Percentiles rank a stretch among this genome's conserved stretches.
phyloP scores from a whole-genome alignment of 805 yeast species.

The Monosporozyma siamensis region DNA sequence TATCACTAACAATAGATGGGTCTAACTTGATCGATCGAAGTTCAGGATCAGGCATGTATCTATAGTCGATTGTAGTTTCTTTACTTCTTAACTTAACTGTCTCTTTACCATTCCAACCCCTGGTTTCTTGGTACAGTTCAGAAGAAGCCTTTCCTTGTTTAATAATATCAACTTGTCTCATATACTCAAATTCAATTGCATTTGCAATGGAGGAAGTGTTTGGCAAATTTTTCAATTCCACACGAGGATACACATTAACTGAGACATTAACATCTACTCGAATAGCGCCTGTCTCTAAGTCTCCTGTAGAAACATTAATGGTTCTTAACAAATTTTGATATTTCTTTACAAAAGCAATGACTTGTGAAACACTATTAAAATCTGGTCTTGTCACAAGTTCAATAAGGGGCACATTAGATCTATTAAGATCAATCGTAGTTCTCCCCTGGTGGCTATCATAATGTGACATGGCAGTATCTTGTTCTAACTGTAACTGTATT shows the following conservation, averaged over 20 bases:
- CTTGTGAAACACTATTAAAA: constrained; percentile 55
- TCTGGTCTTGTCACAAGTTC: constrained; percentile 92
- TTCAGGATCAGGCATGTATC: constrained; percentile 94
- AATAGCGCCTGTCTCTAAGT: constrained; percentile 89
- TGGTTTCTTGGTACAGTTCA: constrained; percentile 49
- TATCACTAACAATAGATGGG: constrained; percentile 33
- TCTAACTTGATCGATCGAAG: constrained; percentile 48
- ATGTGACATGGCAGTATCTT: constrained; percentile 81
- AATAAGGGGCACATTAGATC: constrained; percentile 78
- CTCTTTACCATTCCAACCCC: constrained; percentile 81
- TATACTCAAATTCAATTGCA: constrained; percentile 67
- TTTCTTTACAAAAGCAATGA: constrained; percentile 71
- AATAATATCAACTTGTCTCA: constrained; percentile 52
- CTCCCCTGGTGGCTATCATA: constrained; percentile 34
- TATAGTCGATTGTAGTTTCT: constrained; percentile 75
- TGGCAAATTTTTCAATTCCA: constrained; percentile 84
- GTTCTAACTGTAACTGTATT: constrained; percentile 83
- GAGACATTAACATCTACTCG: constrained; percentile 93
- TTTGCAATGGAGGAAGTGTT: constrained; percentile 69
- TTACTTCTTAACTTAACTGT: constrained; percentile 67
- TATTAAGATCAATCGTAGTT: constrained; percentile 63
- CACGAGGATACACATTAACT: constrained; percentile 58
- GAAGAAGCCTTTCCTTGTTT: constrained; percentile 28
- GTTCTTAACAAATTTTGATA: constrained; percentile 63
- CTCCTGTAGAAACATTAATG: constrained; percentile 74